These are phyloP conservation scores for Scenedesmus sp. DNA, from an alignment of 163 green algal genomes.

Conservation along the genomic window DNA sequence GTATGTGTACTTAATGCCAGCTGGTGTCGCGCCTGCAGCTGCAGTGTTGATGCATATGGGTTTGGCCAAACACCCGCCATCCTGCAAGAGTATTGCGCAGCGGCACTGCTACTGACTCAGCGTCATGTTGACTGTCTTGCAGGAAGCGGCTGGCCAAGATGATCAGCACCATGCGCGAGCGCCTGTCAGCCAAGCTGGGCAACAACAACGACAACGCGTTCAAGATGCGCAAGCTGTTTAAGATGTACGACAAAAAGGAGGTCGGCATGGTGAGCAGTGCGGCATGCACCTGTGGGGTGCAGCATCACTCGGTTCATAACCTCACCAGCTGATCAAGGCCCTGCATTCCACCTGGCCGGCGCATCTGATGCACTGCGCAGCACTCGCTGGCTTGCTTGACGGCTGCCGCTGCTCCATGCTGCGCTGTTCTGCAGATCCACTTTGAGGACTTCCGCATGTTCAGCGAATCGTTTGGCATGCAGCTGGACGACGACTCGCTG, in stretches of 20 bases:
- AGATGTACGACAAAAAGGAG: slow-evolving; percentile 82
- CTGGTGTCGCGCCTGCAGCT: neutral
- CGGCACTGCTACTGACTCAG: neutral
- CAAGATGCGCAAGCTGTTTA: slow-evolving; percentile 85
- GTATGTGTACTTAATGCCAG: neutral
- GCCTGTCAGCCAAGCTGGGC: slow-evolving; percentile 81
- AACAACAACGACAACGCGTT: slow-evolving; percentile 89
- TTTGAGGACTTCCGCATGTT: slow-evolving; percentile 84
- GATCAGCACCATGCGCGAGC: slow-evolving; percentile 81
- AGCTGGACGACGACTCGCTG: slow-evolving; percentile 89
- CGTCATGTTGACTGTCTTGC: neutral
- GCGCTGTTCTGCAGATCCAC: slow-evolving; percentile 59
- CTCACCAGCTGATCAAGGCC: neutral
- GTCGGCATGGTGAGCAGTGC: slow-evolving; percentile 64
- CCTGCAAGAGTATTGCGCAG: neutral
- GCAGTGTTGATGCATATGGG: neutral
- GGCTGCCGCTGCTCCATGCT: neutral
- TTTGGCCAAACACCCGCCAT: neutral
- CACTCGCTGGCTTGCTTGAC: neutral
- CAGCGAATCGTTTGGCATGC: slow-evolving; percentile 87
- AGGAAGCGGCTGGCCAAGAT: slow-evolving; percentile 69
- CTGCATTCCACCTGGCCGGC: neutral
- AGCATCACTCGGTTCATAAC: neutral
- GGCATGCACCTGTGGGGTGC: neutral
- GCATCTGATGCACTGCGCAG: neutral